phyloP scores from a whole-genome alignment of 108 stramenopile genomes.

The Cyclotella sp. region DNA sequence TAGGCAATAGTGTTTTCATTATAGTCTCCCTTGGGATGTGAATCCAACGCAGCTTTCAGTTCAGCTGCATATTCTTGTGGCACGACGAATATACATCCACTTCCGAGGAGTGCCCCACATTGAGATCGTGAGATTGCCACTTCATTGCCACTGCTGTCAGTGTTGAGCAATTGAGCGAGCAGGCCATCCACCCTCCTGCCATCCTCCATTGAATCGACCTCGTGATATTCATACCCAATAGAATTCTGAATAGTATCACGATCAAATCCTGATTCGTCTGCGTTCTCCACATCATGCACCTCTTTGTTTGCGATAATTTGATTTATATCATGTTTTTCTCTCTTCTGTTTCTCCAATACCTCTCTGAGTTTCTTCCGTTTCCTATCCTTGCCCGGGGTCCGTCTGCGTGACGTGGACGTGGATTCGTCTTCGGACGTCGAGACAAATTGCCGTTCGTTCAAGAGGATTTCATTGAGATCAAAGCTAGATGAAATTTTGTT shows the following conservation, averaged over 20 bases:
- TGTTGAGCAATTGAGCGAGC: conserved; percentile 46
- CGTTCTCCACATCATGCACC: background rate
- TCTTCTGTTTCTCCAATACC: conserved; percentile 34
- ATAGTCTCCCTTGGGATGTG: background rate
- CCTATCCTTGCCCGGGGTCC: conserved; percentile 25
- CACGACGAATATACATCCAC: conserved; percentile 40
- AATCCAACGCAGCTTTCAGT: conserved; percentile 13
- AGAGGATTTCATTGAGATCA: conserved; percentile 47
- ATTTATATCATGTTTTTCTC: conserved; percentile 3
- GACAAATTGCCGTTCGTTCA: conserved; percentile 41
- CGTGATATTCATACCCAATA: conserved; percentile 26
- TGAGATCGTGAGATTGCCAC: conserved; percentile 49
- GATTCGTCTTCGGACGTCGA: conserved; percentile 3
- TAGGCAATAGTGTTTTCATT: conserved; percentile 20
- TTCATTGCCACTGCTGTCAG: conserved; percentile 16
- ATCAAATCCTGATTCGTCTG: conserved; percentile 14
- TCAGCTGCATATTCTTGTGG: conserved; percentile 33
- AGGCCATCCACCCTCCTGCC: conserved; percentile 50
- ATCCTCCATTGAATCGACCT: conserved; percentile 20
- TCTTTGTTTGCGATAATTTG: background rate
- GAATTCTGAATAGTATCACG: conserved; percentile 24
- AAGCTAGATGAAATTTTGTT: conserved; percentile 47
- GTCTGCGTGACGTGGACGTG: conserved; percentile 1
- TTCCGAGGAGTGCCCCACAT: conserved; percentile 48
- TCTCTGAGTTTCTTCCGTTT: conserved; percentile 44